Evolutionary conservation across 208 protist species (phyloP), one percentile per base, ranked within the genome.

Genomic region (Leishmania turanica): DNA sequence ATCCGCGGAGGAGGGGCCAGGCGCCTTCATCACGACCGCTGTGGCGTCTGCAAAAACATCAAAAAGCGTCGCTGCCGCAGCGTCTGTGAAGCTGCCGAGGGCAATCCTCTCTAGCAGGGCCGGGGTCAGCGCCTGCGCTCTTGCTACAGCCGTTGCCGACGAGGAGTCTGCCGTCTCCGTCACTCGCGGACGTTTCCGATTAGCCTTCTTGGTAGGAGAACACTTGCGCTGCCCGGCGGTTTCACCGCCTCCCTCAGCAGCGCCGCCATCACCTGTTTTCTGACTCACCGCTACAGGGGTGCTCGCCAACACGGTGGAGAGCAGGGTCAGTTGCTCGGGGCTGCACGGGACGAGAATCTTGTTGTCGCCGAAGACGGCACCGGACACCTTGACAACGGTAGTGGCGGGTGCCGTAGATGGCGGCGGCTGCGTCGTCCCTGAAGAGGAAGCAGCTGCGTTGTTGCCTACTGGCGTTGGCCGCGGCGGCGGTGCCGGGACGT

Each of bases 281-380:
- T 17, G 7, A 21, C 31, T 45, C n/a, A 19, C 42, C 15, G 68
- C 15, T 45, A 66, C 24, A 42, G 66, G 8, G 56, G 62, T 62
- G 69, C 72, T 79, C 40, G 71, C 58, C 65, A 69, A 78, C 11
- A 96, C 81, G 24, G 89, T 91, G 3, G 81, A 77, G 49, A 94
- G 62, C 34, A 95, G 77, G 17, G 89, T 75, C 5, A 96, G 82
- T 74, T 96, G 91, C 83, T 90, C 87, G 27, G 72, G 77, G 60
- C 87, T 92, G 56, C 83, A 85, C 31, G 91, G 91, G 69, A 96
- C 84, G 64, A 90, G 84, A 4, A 96, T 73, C 79, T 96, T 94
- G 68, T 78, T 73, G 51, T 82, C 84, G 8, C 81, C 84, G 60
- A 89, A 93, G 58, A 91, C 78, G 45, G 83, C 85, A 19, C 85